Percentiles rank a stretch among this genome's conserved stretches.
phyloP scores from a whole-genome alignment of 2,329 filamentous ascomycete genomes.

The Penicillium janthinellum region DNA sequence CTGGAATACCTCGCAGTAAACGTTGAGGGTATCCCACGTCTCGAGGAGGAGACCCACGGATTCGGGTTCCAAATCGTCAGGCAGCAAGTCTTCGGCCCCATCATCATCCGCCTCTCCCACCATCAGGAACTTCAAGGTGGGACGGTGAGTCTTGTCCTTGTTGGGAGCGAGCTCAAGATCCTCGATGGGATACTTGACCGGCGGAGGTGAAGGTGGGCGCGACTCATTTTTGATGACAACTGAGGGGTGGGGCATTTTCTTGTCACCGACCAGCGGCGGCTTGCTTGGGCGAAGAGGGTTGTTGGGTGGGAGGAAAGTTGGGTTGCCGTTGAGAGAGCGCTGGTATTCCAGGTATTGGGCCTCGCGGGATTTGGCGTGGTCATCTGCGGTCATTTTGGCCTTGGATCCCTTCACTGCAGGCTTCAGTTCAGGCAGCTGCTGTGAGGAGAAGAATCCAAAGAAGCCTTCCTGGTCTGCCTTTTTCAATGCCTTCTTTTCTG shows the following conservation, averaged over 20 bases:
- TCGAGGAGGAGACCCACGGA: constrained; percentile 85
- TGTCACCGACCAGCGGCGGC: constrained; percentile 35
- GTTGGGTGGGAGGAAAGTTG: constrained; percentile 41
- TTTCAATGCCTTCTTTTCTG: constrained; percentile 74
- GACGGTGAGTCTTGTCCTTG: constrained; percentile 65
- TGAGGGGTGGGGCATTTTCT: constrained; percentile 37
- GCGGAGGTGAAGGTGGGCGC: constrained; percentile 67
- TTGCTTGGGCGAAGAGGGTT: constrained; percentile 36
- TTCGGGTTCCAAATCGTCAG: constrained; percentile 68
- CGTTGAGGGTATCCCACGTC: constrained; percentile 95
- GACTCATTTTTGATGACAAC: constrained; percentile 52
- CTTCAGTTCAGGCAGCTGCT: constrained; percentile 71
- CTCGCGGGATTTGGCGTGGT: constrained; percentile 50
- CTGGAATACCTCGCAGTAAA: constrained; percentile 94
- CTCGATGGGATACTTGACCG: constrained; percentile 93
- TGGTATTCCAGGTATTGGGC: constrained; percentile 54
- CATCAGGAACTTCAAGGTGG: constrained; percentile 75
- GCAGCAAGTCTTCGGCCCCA: constrained; percentile 49
- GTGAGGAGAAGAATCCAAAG: constrained; percentile 54
- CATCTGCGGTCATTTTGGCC: constrained; percentile 52
- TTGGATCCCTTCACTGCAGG: constrained; percentile 72
- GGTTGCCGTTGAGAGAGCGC: constrained; percentile 48
- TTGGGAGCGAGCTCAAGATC: constrained; percentile 79
- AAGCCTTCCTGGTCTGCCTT: constrained; percentile 54
- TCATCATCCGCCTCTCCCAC: constrained; percentile 60